A percentile compares a stretch with the other conserved stretches of the same genome.
phyloP scores from a whole-genome alignment of 2,329 filamentous ascomycete genomes.

The Sarocladium brachiariae region DNA sequence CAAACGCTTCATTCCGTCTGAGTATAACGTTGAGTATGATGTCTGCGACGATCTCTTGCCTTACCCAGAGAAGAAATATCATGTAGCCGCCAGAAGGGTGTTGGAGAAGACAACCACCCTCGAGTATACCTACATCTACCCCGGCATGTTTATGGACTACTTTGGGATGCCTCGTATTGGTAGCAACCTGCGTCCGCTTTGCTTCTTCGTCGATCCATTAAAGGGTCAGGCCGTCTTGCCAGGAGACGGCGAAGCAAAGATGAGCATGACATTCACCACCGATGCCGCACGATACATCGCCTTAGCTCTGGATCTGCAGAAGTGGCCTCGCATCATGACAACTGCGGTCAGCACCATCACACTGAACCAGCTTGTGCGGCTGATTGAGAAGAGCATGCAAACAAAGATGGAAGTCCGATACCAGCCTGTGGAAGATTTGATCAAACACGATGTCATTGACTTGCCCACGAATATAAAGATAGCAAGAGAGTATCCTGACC shows the following conservation, averaged over 20 bases:
- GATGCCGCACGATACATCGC: conserved; percentile 24
- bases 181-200: conserved; percentile 21
- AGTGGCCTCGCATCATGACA: conserved; percentile 23
- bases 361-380: conserved; percentile 21
- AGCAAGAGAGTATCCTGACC: conserved; percentile 17
- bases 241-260: conserved; percentile 22
- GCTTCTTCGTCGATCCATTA: conserved; percentile 22
- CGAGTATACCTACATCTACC: conserved; percentile 27
- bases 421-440: conserved; percentile 19
- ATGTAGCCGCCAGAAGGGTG: conserved; percentile 20
- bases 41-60: conserved; percentile 24
- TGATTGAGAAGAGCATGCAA: conserved; percentile 26
- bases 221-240: conserved; percentile 21
- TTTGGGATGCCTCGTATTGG: conserved; percentile 23
- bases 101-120: conserved; percentile 24
- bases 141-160: conserved; percentile 31
- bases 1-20: conserved; percentile 29
- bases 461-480: conserved; percentile 22
- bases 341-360: conserved; percentile 21
- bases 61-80: conserved; percentile 26
- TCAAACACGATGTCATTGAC: conserved; percentile 16
- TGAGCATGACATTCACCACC: conserved; percentile 25
- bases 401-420: conserved; percentile 20
- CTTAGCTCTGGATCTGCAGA: conserved; percentile 22
- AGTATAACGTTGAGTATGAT: conserved; percentile 31